These are phyloP conservation scores for Gomphus bonarii DNA, from an alignment of 1,284 basidiomycete genomes.

Conservation along the genomic window DNA sequence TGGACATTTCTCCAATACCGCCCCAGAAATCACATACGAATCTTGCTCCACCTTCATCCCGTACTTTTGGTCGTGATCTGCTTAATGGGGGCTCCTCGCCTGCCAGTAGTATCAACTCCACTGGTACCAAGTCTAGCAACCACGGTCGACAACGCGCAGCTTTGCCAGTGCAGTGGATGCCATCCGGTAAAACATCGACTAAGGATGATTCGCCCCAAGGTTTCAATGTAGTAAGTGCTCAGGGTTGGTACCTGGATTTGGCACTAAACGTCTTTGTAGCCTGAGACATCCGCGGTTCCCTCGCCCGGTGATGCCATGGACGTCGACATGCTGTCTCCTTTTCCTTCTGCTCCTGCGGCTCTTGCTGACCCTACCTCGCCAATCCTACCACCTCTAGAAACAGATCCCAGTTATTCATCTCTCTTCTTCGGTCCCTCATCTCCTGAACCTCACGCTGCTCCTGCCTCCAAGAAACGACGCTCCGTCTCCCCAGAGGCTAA, in stretches of 20 bases:
- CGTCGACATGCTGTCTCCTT: constrained; percentile 40
- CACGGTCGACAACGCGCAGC: constrained; percentile 50
- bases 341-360: constrained; percentile 17
- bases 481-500: constrained; percentile 52
- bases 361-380: constrained; percentile 23
- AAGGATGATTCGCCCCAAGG: constrained; percentile 11
- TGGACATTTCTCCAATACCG: constrained; percentile 69
- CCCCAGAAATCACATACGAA: constrained; percentile 21
- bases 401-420: constrained; percentile 42
- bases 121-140: constrained; percentile 21
- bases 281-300: constrained; percentile 27
- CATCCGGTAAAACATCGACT: constrained; percentile 16
- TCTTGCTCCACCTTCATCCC: constrained; percentile 35
- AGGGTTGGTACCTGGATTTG: not conserved
- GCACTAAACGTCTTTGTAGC: not conserved
- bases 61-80: constrained; percentile 62
- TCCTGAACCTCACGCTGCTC: constrained; percentile 30
- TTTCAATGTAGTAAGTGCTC: constrained; percentile 6
- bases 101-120: constrained; percentile 27
- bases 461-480: constrained; percentile 52
- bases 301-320: constrained; percentile 63
- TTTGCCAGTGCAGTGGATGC: constrained; percentile 55
- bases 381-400: constrained; percentile 39
- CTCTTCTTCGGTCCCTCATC: constrained; percentile 54
- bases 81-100: constrained; percentile 35